Percentiles rank a stretch among this genome's conserved stretches.
phyloP scores from a whole-genome alignment of 108 stramenopile genomes.

The Ochromonas danica region DNA sequence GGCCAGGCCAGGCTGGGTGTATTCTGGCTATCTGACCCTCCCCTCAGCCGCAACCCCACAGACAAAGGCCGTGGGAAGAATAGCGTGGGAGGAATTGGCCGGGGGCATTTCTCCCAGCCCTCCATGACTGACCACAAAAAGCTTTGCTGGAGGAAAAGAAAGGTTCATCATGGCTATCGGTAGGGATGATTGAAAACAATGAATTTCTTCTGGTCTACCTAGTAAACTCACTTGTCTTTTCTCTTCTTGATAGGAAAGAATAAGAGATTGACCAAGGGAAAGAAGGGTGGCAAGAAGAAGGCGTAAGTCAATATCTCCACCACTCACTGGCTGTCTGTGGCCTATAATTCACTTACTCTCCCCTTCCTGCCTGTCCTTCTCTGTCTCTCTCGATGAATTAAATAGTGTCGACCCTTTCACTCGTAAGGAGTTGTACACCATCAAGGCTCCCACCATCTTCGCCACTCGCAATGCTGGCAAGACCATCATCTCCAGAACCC shows the following conservation, averaged over 20 bases:
- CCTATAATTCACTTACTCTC: neutral
- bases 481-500: constrained; percentile 96
- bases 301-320: constrained; percentile 46
- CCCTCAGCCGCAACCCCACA: too few relatives aligned
- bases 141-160: too few relatives aligned
- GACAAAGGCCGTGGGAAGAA: too few relatives aligned
- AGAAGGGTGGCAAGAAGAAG: constrained; percentile 67
- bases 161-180: too few relatives aligned
- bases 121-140: too few relatives aligned
- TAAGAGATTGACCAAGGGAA: constrained; percentile 86
- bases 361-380: neutral
- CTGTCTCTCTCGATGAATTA: neutral
- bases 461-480: constrained; percentile 87
- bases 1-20: too few relatives aligned
- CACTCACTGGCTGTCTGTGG: neutral
- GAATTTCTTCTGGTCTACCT: too few relatives aligned
- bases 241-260: constrained; percentile 98
- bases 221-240: too few relatives aligned
- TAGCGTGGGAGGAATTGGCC: too few relatives aligned
- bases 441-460: constrained; percentile 96
- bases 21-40: too few relatives aligned
- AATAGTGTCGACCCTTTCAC: constrained; percentile 91
- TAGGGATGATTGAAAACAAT: too few relatives aligned
- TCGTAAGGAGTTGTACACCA: constrained; percentile 99
- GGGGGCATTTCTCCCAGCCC: too few relatives aligned